Evolutionary conservation across 768 basidiomycete genomes (phyloP).

Genomic region (Grammothele lineata): DNA sequence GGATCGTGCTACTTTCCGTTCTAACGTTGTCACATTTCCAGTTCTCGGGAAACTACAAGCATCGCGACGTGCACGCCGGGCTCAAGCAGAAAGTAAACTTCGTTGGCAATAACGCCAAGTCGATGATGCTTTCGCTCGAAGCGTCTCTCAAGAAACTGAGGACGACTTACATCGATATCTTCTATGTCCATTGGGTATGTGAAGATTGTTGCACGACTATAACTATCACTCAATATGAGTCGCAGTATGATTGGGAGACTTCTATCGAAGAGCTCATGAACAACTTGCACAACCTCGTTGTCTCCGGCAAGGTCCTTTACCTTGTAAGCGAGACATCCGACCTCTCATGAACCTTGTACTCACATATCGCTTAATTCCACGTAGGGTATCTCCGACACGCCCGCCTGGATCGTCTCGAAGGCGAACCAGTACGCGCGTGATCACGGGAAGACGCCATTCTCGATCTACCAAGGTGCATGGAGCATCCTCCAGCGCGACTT

Average conservation of each 20-base stretch:
- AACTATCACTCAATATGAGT: slow-evolving; percentile 33
- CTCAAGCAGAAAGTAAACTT: slow-evolving; percentile 22
- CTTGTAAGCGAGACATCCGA: no score
- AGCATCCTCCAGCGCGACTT: slow-evolving; percentile 32
- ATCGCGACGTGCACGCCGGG: slow-evolving; percentile 7
- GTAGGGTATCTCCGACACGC: slow-evolving; percentile 28
- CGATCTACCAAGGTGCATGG: slow-evolving; percentile 34
- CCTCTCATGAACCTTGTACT: no score
- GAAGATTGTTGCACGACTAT: slow-evolving; percentile 38
- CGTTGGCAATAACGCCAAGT: slow-evolving; percentile 37
- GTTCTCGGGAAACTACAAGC: slow-evolving; percentile 24
- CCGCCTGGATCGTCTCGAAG: slow-evolving; percentile 34
- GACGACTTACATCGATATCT: slow-evolving; percentile 41
- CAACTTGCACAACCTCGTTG: slow-evolving; percentile 46
- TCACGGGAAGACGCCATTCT: slow-evolving; percentile 34
- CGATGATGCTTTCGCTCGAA: slow-evolving; percentile 30
- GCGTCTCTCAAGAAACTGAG: slow-evolving; percentile 37
- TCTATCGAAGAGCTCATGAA: slow-evolving; percentile 55
- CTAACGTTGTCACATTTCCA: no score
- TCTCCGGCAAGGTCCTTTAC: slow-evolving; percentile 43
- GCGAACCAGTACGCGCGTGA: slow-evolving; percentile 37
- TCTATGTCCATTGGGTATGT: slow-evolving; percentile 37
- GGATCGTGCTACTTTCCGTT: no score
- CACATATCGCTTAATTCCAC: no score
- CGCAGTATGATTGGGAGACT: slow-evolving; percentile 50